Base-by-base conservation (phyloP, 1,284 basidiomycete species). In the Schizophyllum amplum region DNA sequence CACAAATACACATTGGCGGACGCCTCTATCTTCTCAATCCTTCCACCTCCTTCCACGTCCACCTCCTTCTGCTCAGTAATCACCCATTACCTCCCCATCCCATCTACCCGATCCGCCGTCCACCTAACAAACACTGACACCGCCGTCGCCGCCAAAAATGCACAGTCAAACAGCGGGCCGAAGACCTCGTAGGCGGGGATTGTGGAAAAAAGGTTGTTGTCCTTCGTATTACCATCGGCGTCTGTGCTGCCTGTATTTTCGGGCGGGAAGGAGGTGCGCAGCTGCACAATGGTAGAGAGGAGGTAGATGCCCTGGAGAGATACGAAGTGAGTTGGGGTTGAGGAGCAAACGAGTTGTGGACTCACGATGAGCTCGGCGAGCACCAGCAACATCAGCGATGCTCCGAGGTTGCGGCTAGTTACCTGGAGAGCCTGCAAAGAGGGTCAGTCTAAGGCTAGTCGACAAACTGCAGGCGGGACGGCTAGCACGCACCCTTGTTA, bases 311-410 rank as follows among this genome's bases (percentile, higher is more conserved):
- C 86, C 88, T 90, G 54, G 4, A 24, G 26, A 21, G 42, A 42
- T 50, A 20, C 25, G 50, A 57, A 51, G 55, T 53, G 6, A 47
- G 27, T 33, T 13, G 51, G 51, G 53, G 47, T 26, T 6, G 6
- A 6, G n/a, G 33, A 22, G 27, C 20, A 49, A 24, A 55, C 26
- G 48, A 23, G 25, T 4, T 25, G 55, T 6, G 33, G 54, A 65
- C 76, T 25, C 64, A 87, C 88, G 87, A 91, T 90, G 49, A 91
- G 74, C 65, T 91, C 87, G 6, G 88, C 84, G 15, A 91, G 75
- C 13, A 87, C 69, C 27, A 91, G 78, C 24, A 90, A 66, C 78
- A 90, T 84, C 51, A 90, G 69, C 1, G 85, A 86, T 11, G 86
- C 83, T 27, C 84, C 83, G 4, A 86, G 72, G 55, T 78, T 87